Evolutionary conservation across 176 grass and related monocot species (phyloP), one percentile per base, ranked within the genome.

Genomic region (Hordeum marinum): DNA sequence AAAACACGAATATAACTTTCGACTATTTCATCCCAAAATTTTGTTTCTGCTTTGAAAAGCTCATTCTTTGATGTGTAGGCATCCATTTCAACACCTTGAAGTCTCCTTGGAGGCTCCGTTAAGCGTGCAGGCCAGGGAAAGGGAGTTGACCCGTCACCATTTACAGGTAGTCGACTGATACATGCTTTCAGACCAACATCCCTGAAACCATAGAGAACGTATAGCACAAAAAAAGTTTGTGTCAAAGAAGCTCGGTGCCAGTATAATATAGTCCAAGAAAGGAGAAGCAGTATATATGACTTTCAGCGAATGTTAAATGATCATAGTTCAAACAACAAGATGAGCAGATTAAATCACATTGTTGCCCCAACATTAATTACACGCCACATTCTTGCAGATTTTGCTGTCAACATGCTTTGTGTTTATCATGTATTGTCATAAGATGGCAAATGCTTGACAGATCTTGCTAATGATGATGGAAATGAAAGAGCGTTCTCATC

Each of bases 51-150:
- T 80, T 73, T 93, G 71, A 93, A 95, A 87, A 98, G 91, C 81
- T 98, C 93, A 80, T 94, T 94, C 89, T 95, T 98, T 58, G 96
- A 87, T 40, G 80, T 60, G 75, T 81, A 85, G 57, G 96, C 96
- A 78, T 98, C 96, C 93, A 98, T 98, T 74, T 87, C 54, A 80
- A 98, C 89, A 60, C 85, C 90, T 93, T 95, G 89, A 83, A 98
- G 91, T 75, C 96, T 93, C 77, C 77, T 85, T 85, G 96, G 93
- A 45, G 93, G 87, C 26, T 98, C 85, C 66, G 80, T 89, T 35
- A 95, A 69, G 9, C 93, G 91, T 80, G 72, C 76, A 87, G 96
- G 96, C 96, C 96, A 98, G 63, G 36, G 20, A 40, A 59, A 41
- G 61, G 78, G 46, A 82, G 84, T 87, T 77, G 80, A 88, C 57